A percentile compares a stretch with the other conserved stretches of the same genome.
Evolutionary conservation across 2,329 filamentous ascomycete species (phyloP).

Genomic region (Ascochyta lentis): DNA sequence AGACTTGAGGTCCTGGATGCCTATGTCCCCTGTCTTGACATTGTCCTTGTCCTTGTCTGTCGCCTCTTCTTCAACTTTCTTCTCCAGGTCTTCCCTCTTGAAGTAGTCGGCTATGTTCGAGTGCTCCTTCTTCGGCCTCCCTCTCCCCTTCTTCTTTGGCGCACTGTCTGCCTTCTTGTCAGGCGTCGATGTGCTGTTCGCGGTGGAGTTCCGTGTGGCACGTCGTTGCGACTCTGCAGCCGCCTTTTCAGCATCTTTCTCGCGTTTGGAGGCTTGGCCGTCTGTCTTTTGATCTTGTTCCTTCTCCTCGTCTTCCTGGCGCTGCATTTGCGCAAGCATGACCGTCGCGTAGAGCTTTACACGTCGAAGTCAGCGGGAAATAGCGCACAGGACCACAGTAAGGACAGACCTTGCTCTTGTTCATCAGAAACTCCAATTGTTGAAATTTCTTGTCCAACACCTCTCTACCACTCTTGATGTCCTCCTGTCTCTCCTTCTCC

Average conservation of each 20-base stretch:
- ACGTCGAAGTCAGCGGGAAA: conserved; percentile 7
- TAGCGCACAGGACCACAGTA: too few species aligned
- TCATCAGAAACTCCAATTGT: conserved; percentile 59
- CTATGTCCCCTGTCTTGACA: conserved; percentile 65
- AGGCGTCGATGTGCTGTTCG: conserved; percentile 22
- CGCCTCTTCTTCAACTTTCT: conserved; percentile 62
- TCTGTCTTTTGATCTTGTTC: conserved; percentile 54
- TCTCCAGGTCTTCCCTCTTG: conserved; percentile 64
- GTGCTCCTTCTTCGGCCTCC: conserved; percentile 50
- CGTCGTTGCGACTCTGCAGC: conserved; percentile 56
- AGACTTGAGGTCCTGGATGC: conserved; percentile 74
- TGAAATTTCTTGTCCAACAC: conserved; percentile 59
- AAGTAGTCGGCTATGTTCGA: conserved; percentile 65
- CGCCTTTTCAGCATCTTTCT: conserved; percentile 55
- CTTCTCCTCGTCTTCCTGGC: conserved; percentile 57
- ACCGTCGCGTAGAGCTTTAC: conserved; percentile 56
- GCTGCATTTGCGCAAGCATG: conserved; percentile 61
- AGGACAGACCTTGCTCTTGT: conserved; percentile 56
- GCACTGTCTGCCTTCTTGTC: conserved; percentile 28
- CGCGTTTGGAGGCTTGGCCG: conserved; percentile 54
- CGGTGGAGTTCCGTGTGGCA: conserved; percentile 51
- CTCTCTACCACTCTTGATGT: conserved; percentile 54
- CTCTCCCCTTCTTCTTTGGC: conserved; percentile 39
- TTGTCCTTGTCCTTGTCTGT: conserved; percentile 65
- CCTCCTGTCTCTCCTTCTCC: conserved; percentile 54